Evolutionary conservation across 208 protist species (phyloP), one percentile per base, ranked within the genome.

Genomic region (Balamuthia mandrillaris): DNA sequence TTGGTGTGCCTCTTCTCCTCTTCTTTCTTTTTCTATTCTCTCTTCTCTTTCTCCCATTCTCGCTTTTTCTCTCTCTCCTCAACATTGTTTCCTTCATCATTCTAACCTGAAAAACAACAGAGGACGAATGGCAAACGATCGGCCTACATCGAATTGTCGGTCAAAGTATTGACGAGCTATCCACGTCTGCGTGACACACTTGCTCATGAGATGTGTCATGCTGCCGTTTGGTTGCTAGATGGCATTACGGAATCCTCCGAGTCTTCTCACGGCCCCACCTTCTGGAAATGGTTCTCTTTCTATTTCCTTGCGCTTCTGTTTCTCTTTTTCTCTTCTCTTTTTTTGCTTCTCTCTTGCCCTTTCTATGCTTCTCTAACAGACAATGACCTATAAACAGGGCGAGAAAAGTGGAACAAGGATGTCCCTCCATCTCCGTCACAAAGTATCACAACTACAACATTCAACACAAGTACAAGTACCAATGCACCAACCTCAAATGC

Each of bases 191-290:
- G 77, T 41, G 68, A 83, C 54, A 83, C 77, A 24, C 77, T 83
- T 2, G 63, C 54, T 21, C 77, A 83, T 39, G 54, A 83, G 54
- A 49, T 83, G 37, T 83, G 77, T 27, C 77, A 83, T 24, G 77
- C 54, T 9, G 54, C 77, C 35, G 54, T 56, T 56, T 83, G 77
- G 77, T 56, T 83, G 14, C 21, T 83, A 1, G n/a, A n/a, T n/a
- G n/a, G n/a, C n/a, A n/a, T n/a, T n/a, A n/a, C n/a, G n/a, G n/a
- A n/a, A n/a, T n/a, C n/a, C 5, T n/a, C n/a, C n/a, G n/a, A n/a
- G n/a, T n/a, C n/a, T n/a, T n/a, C n/a, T n/a, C n/a, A n/a, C n/a
- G n/a, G n/a, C n/a, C n/a, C n/a, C n/a, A n/a, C n/a, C n/a, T n/a
- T n/a, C n/a, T n/a, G n/a, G n/a, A n/a, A n/a, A n/a, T n/a, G n/a